Percentiles rank a stretch among this genome's conserved stretches.
phyloP scores from a whole-genome alignment of 768 basidiomycete species.

The Podaxis sp. region DNA sequence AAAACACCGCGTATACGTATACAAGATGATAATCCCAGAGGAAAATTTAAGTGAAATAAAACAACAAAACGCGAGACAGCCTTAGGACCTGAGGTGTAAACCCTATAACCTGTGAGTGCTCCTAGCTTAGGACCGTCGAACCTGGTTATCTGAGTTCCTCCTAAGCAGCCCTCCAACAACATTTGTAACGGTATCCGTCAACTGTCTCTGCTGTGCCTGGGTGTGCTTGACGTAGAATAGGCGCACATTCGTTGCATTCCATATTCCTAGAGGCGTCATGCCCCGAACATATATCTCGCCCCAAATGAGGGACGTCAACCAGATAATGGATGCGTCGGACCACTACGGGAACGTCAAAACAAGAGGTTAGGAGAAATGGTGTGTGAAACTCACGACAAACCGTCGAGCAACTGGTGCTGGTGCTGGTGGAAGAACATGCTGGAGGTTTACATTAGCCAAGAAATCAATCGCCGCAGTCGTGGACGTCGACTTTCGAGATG shows the following conservation, averaged over 20 bases:
- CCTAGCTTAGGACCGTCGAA: conserved; percentile 14
- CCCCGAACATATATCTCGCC: conserved; percentile 92
- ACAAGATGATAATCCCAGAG: background rate
- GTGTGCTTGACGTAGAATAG: conserved; percentile 92
- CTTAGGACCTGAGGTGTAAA: background rate
- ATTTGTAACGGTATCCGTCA: conserved; percentile 76
- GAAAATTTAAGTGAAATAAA: background rate
- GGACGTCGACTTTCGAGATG: conserved; percentile 61
- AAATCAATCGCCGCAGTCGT: conserved; percentile 73
- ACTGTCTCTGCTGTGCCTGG: conserved; percentile 64
- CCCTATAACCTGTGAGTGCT: background rate
- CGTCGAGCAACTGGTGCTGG: conserved; percentile 66
- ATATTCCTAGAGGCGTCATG: conserved; percentile 84
- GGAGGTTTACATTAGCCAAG: conserved; percentile 66
- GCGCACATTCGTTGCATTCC: conserved; percentile 88
- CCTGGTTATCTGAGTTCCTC: conserved; percentile 38
- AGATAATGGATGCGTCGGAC: conserved; percentile 88
- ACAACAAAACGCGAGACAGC: background rate
- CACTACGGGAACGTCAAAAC: conserved; percentile 51
- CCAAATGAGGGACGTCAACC: conserved; percentile 94
- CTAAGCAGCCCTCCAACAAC: conserved; percentile 80
- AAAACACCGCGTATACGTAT: no score
- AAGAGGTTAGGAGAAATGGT: conserved; percentile 3
- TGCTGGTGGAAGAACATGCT: conserved; percentile 71
- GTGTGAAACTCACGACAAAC: conserved; percentile 61